These are phyloP conservation scores for Corrigiola litoralis DNA, from an alignment of 179 eudicot genomes.

Conservation along the genomic window DNA sequence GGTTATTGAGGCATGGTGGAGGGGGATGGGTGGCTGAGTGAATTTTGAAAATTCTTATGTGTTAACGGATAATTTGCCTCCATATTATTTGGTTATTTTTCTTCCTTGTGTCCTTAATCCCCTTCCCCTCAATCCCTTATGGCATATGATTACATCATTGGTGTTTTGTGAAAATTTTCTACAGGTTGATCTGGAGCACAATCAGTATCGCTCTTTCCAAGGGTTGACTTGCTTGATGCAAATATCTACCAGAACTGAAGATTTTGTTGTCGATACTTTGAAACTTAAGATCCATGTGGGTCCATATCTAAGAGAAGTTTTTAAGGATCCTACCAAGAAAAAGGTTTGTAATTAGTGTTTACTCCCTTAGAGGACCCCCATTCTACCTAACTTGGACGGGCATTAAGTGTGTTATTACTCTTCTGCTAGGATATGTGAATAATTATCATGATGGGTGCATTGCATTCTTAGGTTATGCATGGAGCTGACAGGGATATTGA, in stretches of 20 bases:
- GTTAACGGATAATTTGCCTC: too few species aligned
- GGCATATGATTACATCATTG: neutral
- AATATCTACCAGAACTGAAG: conserved; percentile 93
- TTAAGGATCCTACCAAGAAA: conserved; percentile 77
- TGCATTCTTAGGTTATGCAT: conserved; percentile 66
- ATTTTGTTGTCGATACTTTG: conserved; percentile 87
- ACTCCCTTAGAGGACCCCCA: neutral
- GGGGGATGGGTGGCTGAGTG: too few species aligned
- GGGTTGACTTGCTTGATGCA: conserved; percentile 98
- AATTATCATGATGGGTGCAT: neutral
- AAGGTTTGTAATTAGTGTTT: conserved; percentile 43
- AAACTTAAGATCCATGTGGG: conserved; percentile 83
- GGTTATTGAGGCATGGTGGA: too few species aligned
- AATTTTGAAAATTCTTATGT: too few species aligned
- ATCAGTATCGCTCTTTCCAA: conserved; percentile 92
- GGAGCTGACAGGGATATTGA: conserved; percentile 85
- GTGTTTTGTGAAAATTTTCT: conserved; percentile 9
- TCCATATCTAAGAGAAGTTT: conserved; percentile 84
- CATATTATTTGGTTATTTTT: too few species aligned
- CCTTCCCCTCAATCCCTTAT: neutral
- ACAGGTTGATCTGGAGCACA: conserved; percentile 94
- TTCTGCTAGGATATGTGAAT: neutral
- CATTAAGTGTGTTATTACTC: neutral
- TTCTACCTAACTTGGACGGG: too few species aligned
- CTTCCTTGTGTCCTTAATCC: neutral